These are phyloP conservation scores for Omphalea diandra DNA, from an alignment of 441 rosid species.

Conservation along the genomic window DNA sequence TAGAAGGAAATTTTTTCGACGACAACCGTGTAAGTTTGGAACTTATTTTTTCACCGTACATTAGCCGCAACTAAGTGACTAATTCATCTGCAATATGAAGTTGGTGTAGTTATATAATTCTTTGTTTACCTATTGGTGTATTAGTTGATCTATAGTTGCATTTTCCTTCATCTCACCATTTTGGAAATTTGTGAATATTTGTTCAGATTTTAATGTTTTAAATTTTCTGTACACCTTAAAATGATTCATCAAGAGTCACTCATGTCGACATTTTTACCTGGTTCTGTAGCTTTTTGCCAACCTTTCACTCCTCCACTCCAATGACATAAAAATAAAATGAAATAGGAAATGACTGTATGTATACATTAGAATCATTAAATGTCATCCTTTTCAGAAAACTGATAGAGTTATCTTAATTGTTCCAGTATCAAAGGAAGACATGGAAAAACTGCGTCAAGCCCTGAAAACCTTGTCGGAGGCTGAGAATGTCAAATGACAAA, in stretches of 20 bases:
- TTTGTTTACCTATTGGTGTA: not conserved
- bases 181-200: not conserved
- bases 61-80: too few relatives aligned
- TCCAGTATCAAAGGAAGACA: constrained; percentile 92
- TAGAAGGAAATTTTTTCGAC: constrained; percentile 74
- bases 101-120: not conserved
- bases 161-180: not conserved
- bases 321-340: not conserved
- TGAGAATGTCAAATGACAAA: constrained; percentile 90
- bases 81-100: constrained; percentile 11
- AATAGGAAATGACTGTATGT: not conserved
- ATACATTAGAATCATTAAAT: not conserved
- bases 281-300: not conserved
- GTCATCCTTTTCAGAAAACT: constrained; percentile 8
- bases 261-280: not conserved
- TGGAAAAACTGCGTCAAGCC: constrained; percentile 97
- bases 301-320: not conserved
- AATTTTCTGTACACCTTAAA: not conserved
- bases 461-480: constrained; percentile 95
- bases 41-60: constrained; percentile 17
- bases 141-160: not conserved
- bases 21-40: constrained; percentile 74
- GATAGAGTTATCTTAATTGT: constrained; percentile 20
- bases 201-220: not conserved
- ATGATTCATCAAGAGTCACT: not conserved